Conservation (phyloP, 208 protist species). For the Wallacemonas sp. region DNA sequence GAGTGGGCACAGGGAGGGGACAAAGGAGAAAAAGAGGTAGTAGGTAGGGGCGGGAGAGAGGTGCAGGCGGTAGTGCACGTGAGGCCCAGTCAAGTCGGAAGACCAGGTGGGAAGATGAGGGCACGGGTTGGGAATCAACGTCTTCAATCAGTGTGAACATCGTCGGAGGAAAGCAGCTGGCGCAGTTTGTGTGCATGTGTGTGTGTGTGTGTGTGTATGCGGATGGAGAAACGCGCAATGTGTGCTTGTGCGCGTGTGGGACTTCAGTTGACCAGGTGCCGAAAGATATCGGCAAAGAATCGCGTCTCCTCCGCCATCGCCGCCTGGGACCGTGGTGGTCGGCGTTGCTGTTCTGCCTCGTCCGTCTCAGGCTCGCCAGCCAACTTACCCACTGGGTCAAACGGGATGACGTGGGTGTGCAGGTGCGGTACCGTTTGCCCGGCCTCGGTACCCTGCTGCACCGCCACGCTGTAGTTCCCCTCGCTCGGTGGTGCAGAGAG, state of each 20-base stretch:
- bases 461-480: conserved; percentile 66
- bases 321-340: conserved; percentile 36
- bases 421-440: conserved; percentile 84
- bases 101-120: too few relatives aligned
- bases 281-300: conserved; percentile 41
- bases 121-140: too few relatives aligned
- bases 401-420: conserved; percentile 85
- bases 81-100: too few relatives aligned
- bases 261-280: conserved; percentile 1
- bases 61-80: too few relatives aligned
- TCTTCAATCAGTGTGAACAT: too few relatives aligned
- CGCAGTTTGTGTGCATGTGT: too few relatives aligned
- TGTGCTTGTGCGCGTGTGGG: too few relatives aligned
- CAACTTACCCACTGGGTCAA: conserved; percentile 61
- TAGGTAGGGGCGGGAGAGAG: not conserved
- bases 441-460: conserved; percentile 69
- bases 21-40: conserved; percentile 1
- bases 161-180: too few relatives aligned
- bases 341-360: conserved; percentile 49
- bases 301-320: conserved; percentile 65
- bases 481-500: not conserved
- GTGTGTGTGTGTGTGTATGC: too few relatives aligned
- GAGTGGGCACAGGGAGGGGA: not conserved
- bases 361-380: conserved; percentile 68
- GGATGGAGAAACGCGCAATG: too few relatives aligned